phyloP scores from a whole-genome alignment of 2,329 filamentous ascomycete genomes.

The Ambrosiella beaveri region DNA sequence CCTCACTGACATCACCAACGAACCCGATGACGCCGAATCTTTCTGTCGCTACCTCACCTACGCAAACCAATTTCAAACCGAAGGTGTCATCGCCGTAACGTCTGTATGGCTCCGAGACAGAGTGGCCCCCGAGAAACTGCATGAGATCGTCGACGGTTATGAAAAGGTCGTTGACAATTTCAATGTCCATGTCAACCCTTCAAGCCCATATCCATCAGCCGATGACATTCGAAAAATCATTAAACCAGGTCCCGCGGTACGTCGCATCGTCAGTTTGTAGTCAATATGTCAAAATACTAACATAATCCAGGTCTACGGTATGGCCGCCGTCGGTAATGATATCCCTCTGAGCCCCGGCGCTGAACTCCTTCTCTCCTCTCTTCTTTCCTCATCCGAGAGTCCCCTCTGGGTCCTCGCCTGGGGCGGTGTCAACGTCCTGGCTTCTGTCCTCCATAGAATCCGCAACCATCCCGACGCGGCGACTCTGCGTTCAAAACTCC shows the following conservation, averaged over 20 bases:
- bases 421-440: conserved; percentile 36
- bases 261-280: not conserved
- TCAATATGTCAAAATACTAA: not conserved
- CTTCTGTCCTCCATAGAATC: conserved; percentile 28
- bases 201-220: conserved; percentile 24
- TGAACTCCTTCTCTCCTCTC: conserved; percentile 23
- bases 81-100: conserved; percentile 28
- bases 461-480: conserved; percentile 1
- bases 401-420: conserved; percentile 35
- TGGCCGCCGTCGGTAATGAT: conserved; percentile 19
- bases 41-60: conserved; percentile 28
- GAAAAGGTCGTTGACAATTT: conserved; percentile 28
- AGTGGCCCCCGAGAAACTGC: conserved; percentile 25
- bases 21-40: conserved; percentile 29
- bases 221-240: conserved; percentile 22
- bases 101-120: conserved; percentile 28
- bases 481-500: conserved; percentile 19
- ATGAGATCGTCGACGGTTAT: conserved; percentile 27
- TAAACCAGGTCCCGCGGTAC: conserved; percentile 21
- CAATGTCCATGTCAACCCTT: conserved; percentile 28
- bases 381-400: conserved; percentile 18
- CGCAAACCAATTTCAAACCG: conserved; percentile 27
- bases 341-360: conserved; percentile 23
- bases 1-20: conserved; percentile 28
- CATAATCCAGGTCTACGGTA: conserved; percentile 19